phyloP scores from a whole-genome alignment of 2,329 filamentous ascomycete species.

The Monilinia polystroma region DNA sequence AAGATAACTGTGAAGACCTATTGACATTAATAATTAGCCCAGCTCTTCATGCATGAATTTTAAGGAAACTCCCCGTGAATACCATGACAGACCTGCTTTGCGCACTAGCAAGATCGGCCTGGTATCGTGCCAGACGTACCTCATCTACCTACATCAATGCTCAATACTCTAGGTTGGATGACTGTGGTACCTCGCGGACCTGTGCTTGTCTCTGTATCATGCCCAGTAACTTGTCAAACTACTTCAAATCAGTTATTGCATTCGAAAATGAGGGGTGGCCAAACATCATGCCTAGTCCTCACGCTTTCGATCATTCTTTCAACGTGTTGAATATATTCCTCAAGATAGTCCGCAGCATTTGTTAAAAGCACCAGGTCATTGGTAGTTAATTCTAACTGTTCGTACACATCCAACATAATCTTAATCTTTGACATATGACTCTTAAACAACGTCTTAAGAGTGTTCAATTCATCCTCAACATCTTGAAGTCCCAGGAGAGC shows the following conservation, averaged over 20 bases:
- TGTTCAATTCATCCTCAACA: constrained; percentile 26
- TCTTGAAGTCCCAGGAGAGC: constrained; percentile 24
- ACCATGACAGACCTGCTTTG: constrained; percentile 7
- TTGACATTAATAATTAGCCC: not conserved
- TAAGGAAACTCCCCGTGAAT: not conserved
- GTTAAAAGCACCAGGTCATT: constrained; percentile 19
- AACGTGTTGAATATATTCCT: constrained; percentile 18
- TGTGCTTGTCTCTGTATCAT: constrained; percentile 11
- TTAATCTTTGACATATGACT: constrained; percentile 14
- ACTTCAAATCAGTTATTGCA: not conserved
- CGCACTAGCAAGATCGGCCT: constrained; percentile 4
- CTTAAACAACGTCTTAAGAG: constrained; percentile 14
- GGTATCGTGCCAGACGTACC: not conserved
- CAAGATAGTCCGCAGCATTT: constrained; percentile 15
- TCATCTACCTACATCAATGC: constrained; percentile 1
- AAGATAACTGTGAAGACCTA: constrained; percentile 5
- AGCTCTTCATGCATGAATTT: too few species aligned
- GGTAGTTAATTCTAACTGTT: not conserved
- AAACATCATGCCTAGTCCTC: constrained; percentile 4
- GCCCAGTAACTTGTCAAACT: not conserved
- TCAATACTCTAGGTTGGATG: not conserved
- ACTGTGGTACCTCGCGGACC: not conserved
- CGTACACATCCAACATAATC: constrained; percentile 17
- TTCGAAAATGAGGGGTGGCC: not conserved
- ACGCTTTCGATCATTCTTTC: constrained; percentile 7